phyloP scores from a whole-genome alignment of 2,329 filamentous ascomycete species.

The Pezicula neosporulosa region DNA sequence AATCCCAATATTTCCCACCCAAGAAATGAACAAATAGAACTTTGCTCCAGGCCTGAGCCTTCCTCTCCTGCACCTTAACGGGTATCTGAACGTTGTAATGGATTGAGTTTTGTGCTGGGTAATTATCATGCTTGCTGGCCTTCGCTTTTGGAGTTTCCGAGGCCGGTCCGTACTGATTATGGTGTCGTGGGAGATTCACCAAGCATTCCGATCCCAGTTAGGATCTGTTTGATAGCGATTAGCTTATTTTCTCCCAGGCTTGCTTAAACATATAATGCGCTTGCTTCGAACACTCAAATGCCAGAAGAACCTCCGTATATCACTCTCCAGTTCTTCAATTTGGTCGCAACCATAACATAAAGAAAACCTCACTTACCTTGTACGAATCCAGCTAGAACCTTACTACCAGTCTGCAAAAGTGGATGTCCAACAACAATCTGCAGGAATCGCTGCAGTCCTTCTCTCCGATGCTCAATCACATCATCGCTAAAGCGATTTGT shows the following conservation, averaged over 20 bases:
- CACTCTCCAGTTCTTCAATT: background rate
- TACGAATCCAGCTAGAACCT: constrained; percentile 93
- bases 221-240: constrained; percentile 54
- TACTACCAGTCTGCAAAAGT: constrained; percentile 93
- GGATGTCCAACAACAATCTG: constrained; percentile 98
- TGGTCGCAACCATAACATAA: background rate
- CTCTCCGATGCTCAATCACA: constrained; percentile 90
- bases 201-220: constrained; percentile 88
- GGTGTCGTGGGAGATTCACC: constrained; percentile 49
- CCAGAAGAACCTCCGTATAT: background rate
- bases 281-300: no score
- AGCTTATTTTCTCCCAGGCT: constrained; percentile 1
- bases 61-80: constrained; percentile 14
- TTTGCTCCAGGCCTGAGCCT: background rate
- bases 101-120: constrained; percentile 18
- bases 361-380: constrained; percentile 64
- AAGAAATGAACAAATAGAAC: constrained; percentile 10
- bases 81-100: constrained; percentile 20
- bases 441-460: constrained; percentile 90
- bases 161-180: constrained; percentile 24
- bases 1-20: constrained; percentile 3
- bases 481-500: constrained; percentile 98
- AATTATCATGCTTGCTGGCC: constrained; percentile 19
- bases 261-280: background rate
- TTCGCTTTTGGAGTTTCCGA: constrained; percentile 42